Base-by-base conservation (phyloP, 2,329 filamentous ascomycete genomes). In the Sordariomycetes sp. region DNA sequence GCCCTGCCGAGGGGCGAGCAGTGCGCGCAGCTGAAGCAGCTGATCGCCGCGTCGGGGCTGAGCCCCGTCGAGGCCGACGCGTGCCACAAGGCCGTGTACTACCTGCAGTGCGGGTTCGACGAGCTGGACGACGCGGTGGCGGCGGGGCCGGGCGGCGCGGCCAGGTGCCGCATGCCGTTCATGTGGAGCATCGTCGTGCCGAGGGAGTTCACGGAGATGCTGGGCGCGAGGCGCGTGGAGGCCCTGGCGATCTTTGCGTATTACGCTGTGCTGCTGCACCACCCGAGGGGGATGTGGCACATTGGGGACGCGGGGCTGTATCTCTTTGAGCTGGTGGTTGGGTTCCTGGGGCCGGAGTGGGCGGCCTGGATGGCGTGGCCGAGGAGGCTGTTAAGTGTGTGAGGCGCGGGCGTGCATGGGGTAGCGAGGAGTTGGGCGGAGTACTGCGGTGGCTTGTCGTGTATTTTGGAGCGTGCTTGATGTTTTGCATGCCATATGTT, bases 251-350 rank as follows among this genome's bases (percentile, higher is more conserved):
- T 70, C 8, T 59, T 70, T 22, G 65, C 63, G 4, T 65, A 69
- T 59, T 68, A 69, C 50, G 61, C 64, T 0, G 60, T 65, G 20
- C 61, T 70, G 24, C 61, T 70, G 18, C 65, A 70, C 55, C 58
- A 65, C 28, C 64, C 61, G 18, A 59, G 61, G 37, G 37, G 60
- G 16, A 25, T 68, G 50, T 70, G 68, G 68, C 66, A 67, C 55
- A 61, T 70, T n/a, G 61, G 63, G 14, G 64, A 62, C 25, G 59
- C 64, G 4, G 64, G 64, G 16, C 53, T 40, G 48, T 57, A 57
- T 25, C n/a, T 57, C 3, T 20, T 57, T 16, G n/a, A 51, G 3
- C 24, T 48, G 25, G 43, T 57, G 12, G 24, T 25, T 18, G 24
- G 34, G 25, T 57, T 22, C 14, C 43, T 57, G 34, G 55, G 55